Conservation (phyloP, 1,284 basidiomycete genomes). For the Exobasidium cylindrosporum region DNA sequence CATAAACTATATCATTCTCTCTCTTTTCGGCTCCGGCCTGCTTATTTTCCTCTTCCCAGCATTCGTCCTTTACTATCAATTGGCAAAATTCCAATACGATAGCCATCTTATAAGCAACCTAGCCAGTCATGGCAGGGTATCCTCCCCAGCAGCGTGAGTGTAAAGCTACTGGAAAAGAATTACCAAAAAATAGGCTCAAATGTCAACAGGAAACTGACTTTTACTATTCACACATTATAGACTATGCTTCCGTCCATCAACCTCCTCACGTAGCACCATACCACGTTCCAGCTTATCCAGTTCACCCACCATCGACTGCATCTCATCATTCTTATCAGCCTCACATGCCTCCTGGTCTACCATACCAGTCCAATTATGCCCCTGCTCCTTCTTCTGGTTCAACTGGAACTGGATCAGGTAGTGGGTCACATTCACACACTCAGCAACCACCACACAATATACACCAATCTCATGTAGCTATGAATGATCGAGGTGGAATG, state of each 20-base stretch:
- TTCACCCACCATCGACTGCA: neutral
- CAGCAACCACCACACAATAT: neutral
- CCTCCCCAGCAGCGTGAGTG: conserved; percentile 13
- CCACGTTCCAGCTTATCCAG: neutral
- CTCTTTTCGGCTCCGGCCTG: too few species aligned
- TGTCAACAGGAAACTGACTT: too few species aligned
- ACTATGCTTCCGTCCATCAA: conserved; percentile 1
- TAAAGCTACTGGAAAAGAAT: neutral
- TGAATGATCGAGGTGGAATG: neutral
- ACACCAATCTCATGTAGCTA: too few species aligned
- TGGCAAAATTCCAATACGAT: neutral
- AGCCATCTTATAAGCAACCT: neutral
- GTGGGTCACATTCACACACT: neutral
- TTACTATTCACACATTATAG: neutral
- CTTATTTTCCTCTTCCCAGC: too few species aligned
- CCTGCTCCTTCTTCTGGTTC: neutral
- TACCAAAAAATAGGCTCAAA: neutral
- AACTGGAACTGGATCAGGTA: neutral
- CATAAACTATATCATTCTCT: too few species aligned
- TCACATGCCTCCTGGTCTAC: neutral
- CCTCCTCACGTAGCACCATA: neutral
- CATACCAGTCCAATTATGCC: neutral
- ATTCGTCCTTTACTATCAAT: too few species aligned
- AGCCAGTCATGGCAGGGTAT: conserved; percentile 8
- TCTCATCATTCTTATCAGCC: neutral